Evolutionary conservation across 345 rosid species (phyloP), one percentile per base, ranked within the genome.

Genomic region (Citrus mangshanensis): DNA sequence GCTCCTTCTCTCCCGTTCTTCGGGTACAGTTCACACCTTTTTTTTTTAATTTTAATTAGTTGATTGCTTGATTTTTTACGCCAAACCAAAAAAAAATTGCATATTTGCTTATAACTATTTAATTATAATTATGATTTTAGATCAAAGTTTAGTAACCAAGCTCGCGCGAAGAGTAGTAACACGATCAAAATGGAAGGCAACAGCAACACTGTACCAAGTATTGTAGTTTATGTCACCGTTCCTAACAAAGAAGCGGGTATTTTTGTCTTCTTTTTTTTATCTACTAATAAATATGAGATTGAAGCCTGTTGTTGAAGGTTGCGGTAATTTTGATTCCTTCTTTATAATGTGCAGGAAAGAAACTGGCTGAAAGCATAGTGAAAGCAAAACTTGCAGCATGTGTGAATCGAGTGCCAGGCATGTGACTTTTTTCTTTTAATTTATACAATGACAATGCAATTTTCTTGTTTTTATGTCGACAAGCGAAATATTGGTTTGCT

Each of bases 331-430:
- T 46, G 18, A 3, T 46, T 46, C 51, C 18, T 46, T 7, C 27
- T 37, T 24, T 59, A 19, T 54, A 37, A 21, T 62, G 14, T 62
- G 70, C 91, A 93, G 99, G 99, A 28, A 91, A 91, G 85, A 95
- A 93, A 85, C 84, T 95, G 85, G 99, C 99, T 76, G 87, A 85
- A 58, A 92, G 99, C 87, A 83, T 95, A 37, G 87, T 93, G 79
- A 88, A 85, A 70, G 97, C 88, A 82, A 95, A 89, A 79, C 95
- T 95, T 68, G 99, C 98, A 40, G 99, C 97, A 3, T 95, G 99
- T 83, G 96, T 92, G 51, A 95, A 95, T 78, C 86, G 91, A 76
- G 91, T 95, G 4, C 97, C 99, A 73, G 98, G 99, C 81, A 86
- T 42, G 77, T 72, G 18, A 74, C 34, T 75, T 37, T 19, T 25